A percentile compares a stretch with the other conserved stretches of the same genome.
Evolutionary conservation across 2,329 filamentous ascomycete species (phyloP).

Genomic region (Clonostachys solani): DNA sequence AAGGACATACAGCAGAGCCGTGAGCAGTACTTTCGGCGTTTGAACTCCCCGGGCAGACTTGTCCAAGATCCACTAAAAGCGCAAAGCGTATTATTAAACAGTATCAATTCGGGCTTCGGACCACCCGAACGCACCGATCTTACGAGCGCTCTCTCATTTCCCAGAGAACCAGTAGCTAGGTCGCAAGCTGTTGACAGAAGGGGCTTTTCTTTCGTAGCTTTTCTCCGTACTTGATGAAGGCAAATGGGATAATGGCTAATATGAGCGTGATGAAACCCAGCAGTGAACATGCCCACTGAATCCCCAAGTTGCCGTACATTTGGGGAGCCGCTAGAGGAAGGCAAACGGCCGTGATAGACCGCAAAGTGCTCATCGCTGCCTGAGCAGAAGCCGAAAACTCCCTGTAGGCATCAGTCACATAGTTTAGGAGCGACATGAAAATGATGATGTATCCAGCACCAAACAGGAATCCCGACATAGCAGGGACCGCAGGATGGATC

Average conservation of each 20-base stretch:
- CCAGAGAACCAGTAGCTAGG: too few relatives aligned
- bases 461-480: slow-evolving; percentile 46
- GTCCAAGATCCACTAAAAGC: too few relatives aligned
- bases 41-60: too few relatives aligned
- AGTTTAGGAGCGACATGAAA: slow-evolving; percentile 27
- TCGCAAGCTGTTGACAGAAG: not conserved
- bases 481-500: slow-evolving; percentile 29
- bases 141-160: too few relatives aligned
- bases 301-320: slow-evolving; percentile 21
- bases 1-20: too few relatives aligned
- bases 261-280: slow-evolving; percentile 15
- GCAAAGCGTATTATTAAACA: too few relatives aligned
- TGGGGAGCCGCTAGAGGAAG: slow-evolving; percentile 20
- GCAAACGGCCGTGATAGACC: slow-evolving; percentile 21
- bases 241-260: slow-evolving; percentile 7
- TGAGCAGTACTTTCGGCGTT: too few relatives aligned
- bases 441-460: slow-evolving; percentile 24
- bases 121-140: too few relatives aligned
- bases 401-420: slow-evolving; percentile 23
- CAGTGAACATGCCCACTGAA: slow-evolving; percentile 25
- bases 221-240: slow-evolving; percentile 8
- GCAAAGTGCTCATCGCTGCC: slow-evolving; percentile 22
- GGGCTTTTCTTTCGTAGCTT: not conserved
- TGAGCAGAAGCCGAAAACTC: slow-evolving; percentile 24
- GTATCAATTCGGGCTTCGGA: too few relatives aligned